A percentile compares a stretch with the other conserved stretches of the same genome.
Conservation (phyloP, 1,284 basidiomycete species). For the Waitea zeae region DNA sequence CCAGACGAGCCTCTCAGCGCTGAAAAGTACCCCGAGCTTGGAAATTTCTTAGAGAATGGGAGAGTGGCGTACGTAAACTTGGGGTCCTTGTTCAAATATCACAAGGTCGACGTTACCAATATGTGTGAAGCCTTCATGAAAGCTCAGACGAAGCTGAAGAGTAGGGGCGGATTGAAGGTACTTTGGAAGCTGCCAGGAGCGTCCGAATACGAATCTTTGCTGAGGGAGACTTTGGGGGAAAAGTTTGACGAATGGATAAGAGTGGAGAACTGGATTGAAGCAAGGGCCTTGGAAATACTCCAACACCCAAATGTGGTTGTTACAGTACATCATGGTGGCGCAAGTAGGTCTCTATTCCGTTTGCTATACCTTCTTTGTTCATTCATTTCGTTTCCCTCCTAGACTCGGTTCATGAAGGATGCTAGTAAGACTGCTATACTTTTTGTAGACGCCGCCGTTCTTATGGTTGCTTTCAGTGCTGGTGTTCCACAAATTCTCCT, state of each 20-base stretch:
- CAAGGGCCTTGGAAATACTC: constrained; percentile 2
- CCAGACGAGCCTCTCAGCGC: neutral
- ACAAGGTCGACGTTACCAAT: neutral
- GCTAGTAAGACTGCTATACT: too few relatives aligned
- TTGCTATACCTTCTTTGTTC: too few relatives aligned
- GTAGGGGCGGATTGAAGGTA: neutral
- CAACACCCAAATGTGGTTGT: constrained; percentile 5
- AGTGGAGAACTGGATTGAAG: constrained; percentile 6
- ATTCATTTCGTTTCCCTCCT: too few relatives aligned
- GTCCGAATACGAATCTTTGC: neutral
- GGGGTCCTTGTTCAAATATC: neutral
- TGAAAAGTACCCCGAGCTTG: neutral
- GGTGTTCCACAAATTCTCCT: too few relatives aligned
- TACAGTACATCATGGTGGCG: constrained; percentile 5
- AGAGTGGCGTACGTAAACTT: neutral
- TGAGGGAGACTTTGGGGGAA: neutral
- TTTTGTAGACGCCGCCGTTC: too few relatives aligned
- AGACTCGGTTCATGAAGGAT: too few relatives aligned
- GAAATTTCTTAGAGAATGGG: neutral
- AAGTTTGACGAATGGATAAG: constrained; percentile 1
- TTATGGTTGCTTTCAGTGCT: too few relatives aligned
- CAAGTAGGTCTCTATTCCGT: too few relatives aligned
- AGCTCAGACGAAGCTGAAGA: neutral
- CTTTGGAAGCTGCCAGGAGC: neutral
- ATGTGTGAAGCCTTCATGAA: neutral